A percentile compares a stretch with the other conserved stretches of the same genome.
Evolutionary conservation across 2,329 filamentous ascomycete species (phyloP).

Genomic region (Fusarium scirpi): DNA sequence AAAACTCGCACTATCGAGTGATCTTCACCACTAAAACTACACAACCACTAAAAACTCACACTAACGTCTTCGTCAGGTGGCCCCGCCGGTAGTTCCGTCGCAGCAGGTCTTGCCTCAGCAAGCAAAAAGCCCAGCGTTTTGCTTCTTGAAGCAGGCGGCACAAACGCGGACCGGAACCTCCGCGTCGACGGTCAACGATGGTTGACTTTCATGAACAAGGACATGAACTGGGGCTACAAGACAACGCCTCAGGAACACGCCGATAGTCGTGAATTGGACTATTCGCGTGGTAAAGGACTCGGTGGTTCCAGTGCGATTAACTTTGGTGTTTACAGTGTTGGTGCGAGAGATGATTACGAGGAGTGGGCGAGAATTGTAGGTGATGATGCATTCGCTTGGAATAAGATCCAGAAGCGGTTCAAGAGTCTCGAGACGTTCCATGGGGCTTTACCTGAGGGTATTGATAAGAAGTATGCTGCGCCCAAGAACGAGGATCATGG

Average conservation of each 20-base stretch:
- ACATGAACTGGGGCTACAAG: slow-evolving; percentile 66
- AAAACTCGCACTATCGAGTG: not conserved
- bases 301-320: slow-evolving; percentile 67
- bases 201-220: slow-evolving; percentile 59
- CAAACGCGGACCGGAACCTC: slow-evolving; percentile 60
- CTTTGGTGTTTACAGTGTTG: slow-evolving; percentile 66
- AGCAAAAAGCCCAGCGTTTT: slow-evolving; percentile 64
- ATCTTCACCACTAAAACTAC: not conserved
- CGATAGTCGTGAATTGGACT: slow-evolving; percentile 59
- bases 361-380: slow-evolving; percentile 68
- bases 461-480: slow-evolving; percentile 60
- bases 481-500: slow-evolving; percentile 63
- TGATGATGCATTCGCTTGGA: slow-evolving; percentile 68
- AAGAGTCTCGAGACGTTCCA: slow-evolving; percentile 68
- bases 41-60: not conserved
- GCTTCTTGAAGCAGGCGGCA: slow-evolving; percentile 70
- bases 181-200: slow-evolving; percentile 68
- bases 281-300: slow-evolving; percentile 63
- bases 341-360: slow-evolving; percentile 71
- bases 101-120: slow-evolving; percentile 62
- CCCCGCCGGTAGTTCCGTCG: slow-evolving; percentile 69
- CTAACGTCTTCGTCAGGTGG: slow-evolving; percentile 51
- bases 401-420: slow-evolving; percentile 62
- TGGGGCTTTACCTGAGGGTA: slow-evolving; percentile 51
- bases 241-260: slow-evolving; percentile 60